Base-by-base conservation (phyloP, 352 stramenopile species). In the Pythium guiyangense region DNA sequence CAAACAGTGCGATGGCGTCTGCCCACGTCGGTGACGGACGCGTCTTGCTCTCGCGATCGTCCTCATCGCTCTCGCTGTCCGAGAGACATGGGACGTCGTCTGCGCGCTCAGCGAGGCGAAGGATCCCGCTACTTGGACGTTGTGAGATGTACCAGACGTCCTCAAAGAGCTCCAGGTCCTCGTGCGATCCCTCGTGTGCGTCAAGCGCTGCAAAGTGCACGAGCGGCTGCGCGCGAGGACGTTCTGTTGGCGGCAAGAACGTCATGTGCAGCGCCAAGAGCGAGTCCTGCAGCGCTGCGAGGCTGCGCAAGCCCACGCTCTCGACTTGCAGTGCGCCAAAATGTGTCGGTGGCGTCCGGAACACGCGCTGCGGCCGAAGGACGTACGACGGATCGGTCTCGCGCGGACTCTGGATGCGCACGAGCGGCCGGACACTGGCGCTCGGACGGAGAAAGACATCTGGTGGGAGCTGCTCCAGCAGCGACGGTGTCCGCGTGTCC, bases 51-150 rank as follows among this genome's bases (percentile, higher is more conserved):
- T 27, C 43, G 2, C 55, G 6, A 2, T 67, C 67, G 4, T 86
- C 77, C 2, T 84, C 72, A 37, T 92, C 82, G 59, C 79, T 92
- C 40, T 92, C 82, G 49, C 82, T 92, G 54, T 92, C 82, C 5
- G 79, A 90, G 40, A 92, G 67, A 59, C 52, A 69, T 10, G 75
- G 65, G 8, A 92, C 69, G 49, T 84, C 69, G 45, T 75, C 70
- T 0, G 70, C 44, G n/a, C 57, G 12, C 45, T 52, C 39, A 20
- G 66, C 69, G 17, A 88, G 55, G 17, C 45, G 35, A 2, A 79
- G 79, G 10, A 80, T 70, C 12, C 62, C 60, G 12, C 56, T 55
- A 14, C 49, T 61, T 4, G 49, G 51, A 4, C 51, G 61, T 10
- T 63, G 58, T 6, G 46, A 62, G 10, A 80, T 57, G 43, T 75